phyloP scores from a whole-genome alignment of 148 eudicot genomes.

The Rhododendron simsii region DNA sequence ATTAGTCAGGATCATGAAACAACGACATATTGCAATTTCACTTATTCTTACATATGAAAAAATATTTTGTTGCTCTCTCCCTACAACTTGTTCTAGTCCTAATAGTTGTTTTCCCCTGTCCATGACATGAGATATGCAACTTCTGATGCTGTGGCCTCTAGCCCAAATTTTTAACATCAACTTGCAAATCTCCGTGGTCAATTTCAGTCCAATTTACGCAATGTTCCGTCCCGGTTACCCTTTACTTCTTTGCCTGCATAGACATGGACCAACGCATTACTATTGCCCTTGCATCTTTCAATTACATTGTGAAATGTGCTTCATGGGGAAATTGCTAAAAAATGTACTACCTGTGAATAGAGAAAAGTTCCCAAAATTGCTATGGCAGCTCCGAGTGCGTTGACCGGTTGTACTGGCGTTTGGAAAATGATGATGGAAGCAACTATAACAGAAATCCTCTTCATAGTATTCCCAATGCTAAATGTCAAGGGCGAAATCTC shows the following conservation, averaged over 20 bases:
- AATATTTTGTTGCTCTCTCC: not conserved
- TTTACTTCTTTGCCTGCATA: conserved; percentile 10
- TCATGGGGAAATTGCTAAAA: not conserved
- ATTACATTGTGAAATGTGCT: not conserved
- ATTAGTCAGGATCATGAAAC: not conserved
- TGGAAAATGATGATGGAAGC: conserved; percentile 51
- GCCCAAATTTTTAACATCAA: not conserved
- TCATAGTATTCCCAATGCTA: conserved; percentile 55
- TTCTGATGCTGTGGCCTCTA: not conserved
- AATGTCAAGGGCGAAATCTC: conserved; percentile 56
- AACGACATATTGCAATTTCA: not conserved
- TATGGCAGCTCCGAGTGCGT: conserved; percentile 54
- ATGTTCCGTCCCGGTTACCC: not conserved
- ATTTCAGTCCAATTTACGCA: not conserved
- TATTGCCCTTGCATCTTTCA: not conserved
- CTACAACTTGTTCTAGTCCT: not conserved
- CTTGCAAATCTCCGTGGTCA: not conserved
- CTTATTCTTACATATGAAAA: not conserved
- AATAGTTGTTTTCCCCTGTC: not conserved
- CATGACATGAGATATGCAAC: not conserved
- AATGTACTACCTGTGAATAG: conserved; percentile 44
- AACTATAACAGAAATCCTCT: conserved; percentile 52
- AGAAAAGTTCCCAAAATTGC: conserved; percentile 51
- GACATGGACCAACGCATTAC: not conserved
- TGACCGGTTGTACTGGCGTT: conserved; percentile 43